phyloP scores from a whole-genome alignment of 306 rosid species.

The Rosa rugosa region DNA sequence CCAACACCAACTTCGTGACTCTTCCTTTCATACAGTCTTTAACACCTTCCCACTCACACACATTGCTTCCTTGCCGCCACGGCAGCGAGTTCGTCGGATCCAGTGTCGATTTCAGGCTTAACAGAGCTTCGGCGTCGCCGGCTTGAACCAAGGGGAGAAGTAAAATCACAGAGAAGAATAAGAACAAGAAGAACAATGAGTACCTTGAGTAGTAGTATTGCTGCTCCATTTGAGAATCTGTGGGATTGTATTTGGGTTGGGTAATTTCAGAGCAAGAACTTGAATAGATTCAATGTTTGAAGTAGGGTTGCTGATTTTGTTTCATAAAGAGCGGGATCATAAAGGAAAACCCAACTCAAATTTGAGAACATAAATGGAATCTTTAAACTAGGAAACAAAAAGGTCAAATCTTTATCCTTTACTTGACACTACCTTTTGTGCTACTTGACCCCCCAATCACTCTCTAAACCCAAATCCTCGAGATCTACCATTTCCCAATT shows the following conservation, averaged over 20 bases:
- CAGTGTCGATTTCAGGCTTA: conserved; percentile 59
- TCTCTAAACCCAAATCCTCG: conserved; percentile 5
- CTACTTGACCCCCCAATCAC: background rate
- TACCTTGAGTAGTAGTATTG: background rate
- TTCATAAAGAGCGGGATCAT: background rate
- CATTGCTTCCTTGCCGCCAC: conserved; percentile 55
- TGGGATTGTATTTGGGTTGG: background rate
- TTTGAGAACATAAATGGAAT: background rate
- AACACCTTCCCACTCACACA: conserved; percentile 78
- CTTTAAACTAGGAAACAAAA: conserved; percentile 5
- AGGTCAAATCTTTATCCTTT: background rate
- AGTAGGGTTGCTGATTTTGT: background rate
- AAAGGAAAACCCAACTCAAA: background rate
- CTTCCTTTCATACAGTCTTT: conserved; percentile 71
- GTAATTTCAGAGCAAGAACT: conserved; percentile 1
- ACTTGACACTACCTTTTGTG: background rate
- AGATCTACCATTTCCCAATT: conserved; percentile 3
- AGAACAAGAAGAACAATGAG: background rate
- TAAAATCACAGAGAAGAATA: conserved; percentile 16
- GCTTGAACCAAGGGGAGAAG: conserved; percentile 28
- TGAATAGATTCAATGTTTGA: background rate
- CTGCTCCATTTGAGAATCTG: background rate
- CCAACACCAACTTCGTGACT: conserved; percentile 77
- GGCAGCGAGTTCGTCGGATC: conserved; percentile 53
- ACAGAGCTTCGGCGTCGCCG: conserved; percentile 57